A percentile compares a stretch with the other conserved stretches of the same genome.
phyloP scores from a whole-genome alignment of 257 asterid genomes.

The Penstemon eatonii region DNA sequence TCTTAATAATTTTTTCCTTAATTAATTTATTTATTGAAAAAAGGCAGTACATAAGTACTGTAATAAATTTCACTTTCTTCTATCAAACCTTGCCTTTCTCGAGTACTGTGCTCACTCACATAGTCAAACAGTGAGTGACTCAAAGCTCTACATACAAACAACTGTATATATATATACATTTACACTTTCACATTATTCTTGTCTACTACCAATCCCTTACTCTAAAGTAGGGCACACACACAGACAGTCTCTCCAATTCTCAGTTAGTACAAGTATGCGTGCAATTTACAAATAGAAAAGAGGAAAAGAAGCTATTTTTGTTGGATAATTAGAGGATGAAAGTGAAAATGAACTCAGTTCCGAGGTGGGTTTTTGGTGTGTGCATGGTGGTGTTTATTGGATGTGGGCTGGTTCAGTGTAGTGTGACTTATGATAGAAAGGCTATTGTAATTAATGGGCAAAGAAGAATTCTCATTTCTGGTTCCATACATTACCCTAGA shows the following conservation, averaged over 20 bases:
- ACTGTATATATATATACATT: conserved; percentile 27
- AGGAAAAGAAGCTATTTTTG: conserved; percentile 11
- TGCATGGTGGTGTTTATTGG: conserved; percentile 49
- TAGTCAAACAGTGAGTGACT: conserved; percentile 26
- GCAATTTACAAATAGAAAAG: conserved; percentile 21
- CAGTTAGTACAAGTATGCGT: conserved; percentile 26
- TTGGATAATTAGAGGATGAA: conserved; percentile 21
- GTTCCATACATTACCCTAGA: conserved; percentile 91
- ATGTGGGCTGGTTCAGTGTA: conserved; percentile 54
- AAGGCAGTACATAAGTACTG: neutral
- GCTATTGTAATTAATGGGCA: conserved; percentile 69
- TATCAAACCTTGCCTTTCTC: conserved; percentile 14
- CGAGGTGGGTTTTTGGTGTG: conserved; percentile 48
- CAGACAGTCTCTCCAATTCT: conserved; percentile 33
- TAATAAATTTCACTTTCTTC: conserved; percentile 10
- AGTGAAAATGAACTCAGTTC: conserved; percentile 40
- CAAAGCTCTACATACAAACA: conserved; percentile 23
- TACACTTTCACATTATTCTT: conserved; percentile 30
- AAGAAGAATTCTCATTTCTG: conserved; percentile 79
- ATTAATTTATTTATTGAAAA: neutral
- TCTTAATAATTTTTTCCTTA: neutral
- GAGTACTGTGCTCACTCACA: conserved; percentile 39
- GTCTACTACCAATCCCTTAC: conserved; percentile 31
- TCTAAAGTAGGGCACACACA: conserved; percentile 25
- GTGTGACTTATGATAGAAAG: conserved; percentile 72